Conservation (phyloP, 2,329 filamentous ascomycete species). For the Botryotinia calthae region DNA sequence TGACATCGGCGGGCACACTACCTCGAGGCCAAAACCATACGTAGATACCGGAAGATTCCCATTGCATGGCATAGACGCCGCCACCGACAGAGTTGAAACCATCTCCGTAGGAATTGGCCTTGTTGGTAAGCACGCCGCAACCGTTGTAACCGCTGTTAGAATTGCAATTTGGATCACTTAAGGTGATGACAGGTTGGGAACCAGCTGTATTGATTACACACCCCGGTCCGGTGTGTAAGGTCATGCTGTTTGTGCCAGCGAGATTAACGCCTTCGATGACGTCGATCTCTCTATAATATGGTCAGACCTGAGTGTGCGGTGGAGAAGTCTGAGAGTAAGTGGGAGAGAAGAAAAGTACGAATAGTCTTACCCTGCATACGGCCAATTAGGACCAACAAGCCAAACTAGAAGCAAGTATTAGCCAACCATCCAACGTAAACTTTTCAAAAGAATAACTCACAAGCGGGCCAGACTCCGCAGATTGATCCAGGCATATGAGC, state of each 20-base stretch:
- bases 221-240: conserved; percentile 63
- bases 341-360: background rate
- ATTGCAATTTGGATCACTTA: conserved; percentile 57
- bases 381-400: conserved; percentile 63
- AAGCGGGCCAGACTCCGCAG: conserved; percentile 61
- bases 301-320: background rate
- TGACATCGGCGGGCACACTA: conserved; percentile 62
- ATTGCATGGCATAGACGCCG: conserved; percentile 73
- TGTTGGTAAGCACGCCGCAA: conserved; percentile 54
- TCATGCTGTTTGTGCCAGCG: conserved; percentile 57
- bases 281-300: conserved; percentile 62
- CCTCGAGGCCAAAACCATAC: conserved; percentile 78
- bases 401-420: conserved; percentile 38
- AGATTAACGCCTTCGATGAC: conserved; percentile 76
- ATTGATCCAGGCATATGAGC: conserved; percentile 55
- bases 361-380: conserved; percentile 48
- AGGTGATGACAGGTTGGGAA: conserved; percentile 43
- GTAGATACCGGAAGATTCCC: conserved; percentile 68
- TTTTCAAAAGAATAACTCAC: background rate
- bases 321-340: too few species aligned
- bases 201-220: conserved; percentile 56
- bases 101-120: conserved; percentile 58
- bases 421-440: background rate
- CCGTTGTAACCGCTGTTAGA: conserved; percentile 51
- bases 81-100: conserved; percentile 69